A percentile compares a stretch with the other conserved stretches of the same genome.
These are phyloP conservation scores for Phaeosphaeria sp. DNA, from an alignment of 2,329 filamentous ascomycete species.

Conservation along the genomic window DNA sequence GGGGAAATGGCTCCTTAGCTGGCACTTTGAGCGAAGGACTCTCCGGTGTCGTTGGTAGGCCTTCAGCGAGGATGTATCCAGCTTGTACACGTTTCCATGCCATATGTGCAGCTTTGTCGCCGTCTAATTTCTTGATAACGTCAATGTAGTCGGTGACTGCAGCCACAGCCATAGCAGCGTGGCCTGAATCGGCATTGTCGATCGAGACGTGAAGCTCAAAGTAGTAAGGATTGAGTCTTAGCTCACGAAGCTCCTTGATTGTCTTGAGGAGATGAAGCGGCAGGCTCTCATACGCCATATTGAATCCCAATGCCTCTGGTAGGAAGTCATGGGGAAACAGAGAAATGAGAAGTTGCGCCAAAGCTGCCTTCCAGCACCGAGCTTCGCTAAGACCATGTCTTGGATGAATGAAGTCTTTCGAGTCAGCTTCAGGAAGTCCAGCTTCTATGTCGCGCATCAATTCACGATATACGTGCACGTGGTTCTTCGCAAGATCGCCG, in stretches of 20 bases:
- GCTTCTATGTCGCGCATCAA: slow-evolving; percentile 42
- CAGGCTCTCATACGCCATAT: slow-evolving; percentile 56
- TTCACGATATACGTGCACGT: slow-evolving; percentile 48
- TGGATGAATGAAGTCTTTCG: slow-evolving; percentile 37
- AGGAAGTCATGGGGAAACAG: slow-evolving; percentile 58
- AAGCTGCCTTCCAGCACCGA: slow-evolving; percentile 52
- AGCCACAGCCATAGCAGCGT: slow-evolving; percentile 56
- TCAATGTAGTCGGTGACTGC: slow-evolving; percentile 49
- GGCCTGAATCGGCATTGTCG: slow-evolving; percentile 58
- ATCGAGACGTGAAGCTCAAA: slow-evolving; percentile 60
- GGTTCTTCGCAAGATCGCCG: slow-evolving; percentile 55
- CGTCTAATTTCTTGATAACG: slow-evolving; percentile 28
- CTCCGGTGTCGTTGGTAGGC: slow-evolving; percentile 27
- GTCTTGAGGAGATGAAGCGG: slow-evolving; percentile 50
- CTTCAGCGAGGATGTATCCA: slow-evolving; percentile 48
- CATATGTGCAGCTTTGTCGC: slow-evolving; percentile 36
- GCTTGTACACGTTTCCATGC: slow-evolving; percentile 54
- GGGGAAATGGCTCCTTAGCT: slow-evolving; percentile 11
- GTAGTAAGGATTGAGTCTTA: slow-evolving; percentile 55
- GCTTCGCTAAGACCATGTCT: slow-evolving; percentile 31
- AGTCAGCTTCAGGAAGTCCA: slow-evolving; percentile 40
- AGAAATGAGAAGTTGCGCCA: slow-evolving; percentile 56
- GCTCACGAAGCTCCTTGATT: slow-evolving; percentile 53
- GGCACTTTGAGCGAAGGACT: slow-evolving; percentile 19
- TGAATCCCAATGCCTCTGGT: slow-evolving; percentile 60